These are phyloP conservation scores for Datura wrightii DNA, from an alignment of 257 asterid species.

Conservation along the genomic window DNA sequence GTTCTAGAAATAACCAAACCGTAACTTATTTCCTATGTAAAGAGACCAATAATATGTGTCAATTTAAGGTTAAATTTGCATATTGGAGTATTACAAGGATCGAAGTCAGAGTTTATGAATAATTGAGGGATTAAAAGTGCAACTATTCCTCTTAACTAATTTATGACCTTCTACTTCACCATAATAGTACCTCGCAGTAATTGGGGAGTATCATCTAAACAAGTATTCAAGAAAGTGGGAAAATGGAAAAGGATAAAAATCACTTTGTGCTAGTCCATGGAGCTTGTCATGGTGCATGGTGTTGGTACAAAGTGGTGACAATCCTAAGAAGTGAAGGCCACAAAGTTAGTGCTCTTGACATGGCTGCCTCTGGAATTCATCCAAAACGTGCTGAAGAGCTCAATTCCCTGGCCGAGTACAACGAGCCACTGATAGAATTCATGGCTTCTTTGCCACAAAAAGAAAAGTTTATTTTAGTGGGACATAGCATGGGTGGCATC, in stretches of 20 bases:
- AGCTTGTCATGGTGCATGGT: conserved; percentile 63
- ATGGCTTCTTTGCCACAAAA: conserved; percentile 40
- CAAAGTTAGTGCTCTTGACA: conserved; percentile 54
- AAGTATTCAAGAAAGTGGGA: neutral
- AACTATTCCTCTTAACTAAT: neutral
- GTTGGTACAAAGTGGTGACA: conserved; percentile 55
- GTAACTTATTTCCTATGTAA: neutral
- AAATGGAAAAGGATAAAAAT: conserved; percentile 38
- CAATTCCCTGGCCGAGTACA: conserved; percentile 42
- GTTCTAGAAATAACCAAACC: neutral
- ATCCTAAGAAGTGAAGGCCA: conserved; percentile 47
- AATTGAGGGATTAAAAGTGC: neutral
- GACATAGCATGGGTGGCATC: conserved; percentile 57
- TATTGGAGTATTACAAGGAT: neutral
- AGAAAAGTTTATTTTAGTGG: conserved; percentile 49
- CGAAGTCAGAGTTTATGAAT: neutral
- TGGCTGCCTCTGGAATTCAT: conserved; percentile 53
- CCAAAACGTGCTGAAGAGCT: conserved; percentile 41
- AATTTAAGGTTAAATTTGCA: neutral
- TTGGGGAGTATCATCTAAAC: neutral
- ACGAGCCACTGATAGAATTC: conserved; percentile 47
- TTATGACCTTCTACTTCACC: neutral
- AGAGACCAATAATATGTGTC: neutral
- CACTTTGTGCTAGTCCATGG: conserved; percentile 58
- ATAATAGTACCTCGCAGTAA: neutral